These are phyloP conservation scores for Ormosia semicastrata DNA, from an alignment of 306 rosid genomes.

Conservation along the genomic window DNA sequence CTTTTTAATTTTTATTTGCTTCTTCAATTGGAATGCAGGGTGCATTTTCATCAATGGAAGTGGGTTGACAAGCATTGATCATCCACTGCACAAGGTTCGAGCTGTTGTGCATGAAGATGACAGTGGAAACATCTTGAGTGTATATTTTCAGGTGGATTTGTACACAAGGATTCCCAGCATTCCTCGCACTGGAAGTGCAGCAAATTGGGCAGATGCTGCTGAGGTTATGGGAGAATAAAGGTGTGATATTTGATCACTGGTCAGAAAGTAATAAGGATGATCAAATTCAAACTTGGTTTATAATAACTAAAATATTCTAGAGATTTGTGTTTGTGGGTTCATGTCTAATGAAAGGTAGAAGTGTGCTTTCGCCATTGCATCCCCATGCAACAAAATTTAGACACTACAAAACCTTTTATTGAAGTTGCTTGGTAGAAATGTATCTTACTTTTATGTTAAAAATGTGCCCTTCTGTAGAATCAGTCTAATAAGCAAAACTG, in stretches of 20 bases:
- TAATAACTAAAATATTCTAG: neutral
- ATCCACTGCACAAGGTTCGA: conserved; percentile 59
- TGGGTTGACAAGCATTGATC: conserved; percentile 59
- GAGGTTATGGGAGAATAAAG: conserved; percentile 30
- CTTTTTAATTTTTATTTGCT: neutral
- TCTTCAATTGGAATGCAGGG: conserved; percentile 38
- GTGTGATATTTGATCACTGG: neutral
- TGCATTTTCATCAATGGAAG: conserved; percentile 56
- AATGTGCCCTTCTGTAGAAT: neutral
- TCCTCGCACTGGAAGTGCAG: conserved; percentile 56
- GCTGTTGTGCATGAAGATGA: conserved; percentile 43
- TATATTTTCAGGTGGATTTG: conserved; percentile 57
- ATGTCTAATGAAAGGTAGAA: neutral
- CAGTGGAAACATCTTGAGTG: conserved; percentile 46
- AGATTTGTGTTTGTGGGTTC: neutral
- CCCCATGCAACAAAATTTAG: conserved; percentile 3
- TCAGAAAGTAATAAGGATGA: neutral
- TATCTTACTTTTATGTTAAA: neutral
- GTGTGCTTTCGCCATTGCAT: neutral
- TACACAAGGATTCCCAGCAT: conserved; percentile 53
- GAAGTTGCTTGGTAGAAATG: neutral
- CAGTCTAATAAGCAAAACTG: neutral
- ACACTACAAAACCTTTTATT: neutral
- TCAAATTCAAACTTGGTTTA: neutral
- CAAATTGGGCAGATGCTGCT: conserved; percentile 54